phyloP scores from a whole-genome alignment of 2,329 filamentous ascomycete species.

The Phymatotrichopsis omnivora region DNA sequence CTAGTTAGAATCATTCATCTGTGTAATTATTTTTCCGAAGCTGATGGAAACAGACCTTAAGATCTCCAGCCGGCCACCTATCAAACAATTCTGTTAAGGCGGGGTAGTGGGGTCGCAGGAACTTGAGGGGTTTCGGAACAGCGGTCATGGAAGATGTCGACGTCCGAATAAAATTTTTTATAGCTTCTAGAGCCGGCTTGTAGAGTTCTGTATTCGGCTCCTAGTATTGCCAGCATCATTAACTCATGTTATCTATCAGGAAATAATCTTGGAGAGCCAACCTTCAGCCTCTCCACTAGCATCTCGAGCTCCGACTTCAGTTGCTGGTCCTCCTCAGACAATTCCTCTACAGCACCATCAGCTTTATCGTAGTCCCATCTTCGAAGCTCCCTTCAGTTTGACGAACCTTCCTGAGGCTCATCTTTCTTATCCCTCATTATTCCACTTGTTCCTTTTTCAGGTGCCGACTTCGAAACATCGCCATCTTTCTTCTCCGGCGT shows the following conservation, averaged over 20 bases:
- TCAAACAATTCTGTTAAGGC: slow-evolving; percentile 79
- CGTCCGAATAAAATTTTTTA: slow-evolving; percentile 98
- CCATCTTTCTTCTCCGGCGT: slow-evolving; percentile 52
- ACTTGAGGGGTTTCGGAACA: slow-evolving; percentile 96
- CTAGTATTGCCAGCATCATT: slow-evolving; percentile 39
- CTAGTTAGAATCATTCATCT: slow-evolving; percentile 3
- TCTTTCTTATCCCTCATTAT: slow-evolving; percentile 61
- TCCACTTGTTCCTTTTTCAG: slow-evolving; percentile 37
- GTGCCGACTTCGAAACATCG: slow-evolving; percentile 38
- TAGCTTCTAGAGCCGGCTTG: slow-evolving; percentile 83
- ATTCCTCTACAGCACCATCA: slow-evolving; percentile 57
- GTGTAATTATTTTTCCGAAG: neutral
- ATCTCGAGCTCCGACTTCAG: slow-evolving; percentile 96
- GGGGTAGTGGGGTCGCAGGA: slow-evolving; percentile 92
- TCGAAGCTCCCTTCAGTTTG: slow-evolving; percentile 38
- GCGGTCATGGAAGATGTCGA: slow-evolving; percentile 99
- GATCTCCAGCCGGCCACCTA: slow-evolving; percentile 69
- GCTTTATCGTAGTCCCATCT: slow-evolving; percentile 15
- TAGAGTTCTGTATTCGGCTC: slow-evolving; percentile 81
- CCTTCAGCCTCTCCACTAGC: slow-evolving; percentile 89
- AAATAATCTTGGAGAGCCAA: slow-evolving; percentile 14
- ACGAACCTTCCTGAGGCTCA: slow-evolving; percentile 49
- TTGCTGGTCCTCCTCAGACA: slow-evolving; percentile 96
- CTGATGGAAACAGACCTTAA: slow-evolving; percentile 54
- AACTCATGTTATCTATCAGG: slow-evolving; percentile 2